Evolutionary conservation across 2,329 filamentous ascomycete species (phyloP), one percentile per base, ranked within the genome.

Genomic region (Hortaea werneckii): DNA sequence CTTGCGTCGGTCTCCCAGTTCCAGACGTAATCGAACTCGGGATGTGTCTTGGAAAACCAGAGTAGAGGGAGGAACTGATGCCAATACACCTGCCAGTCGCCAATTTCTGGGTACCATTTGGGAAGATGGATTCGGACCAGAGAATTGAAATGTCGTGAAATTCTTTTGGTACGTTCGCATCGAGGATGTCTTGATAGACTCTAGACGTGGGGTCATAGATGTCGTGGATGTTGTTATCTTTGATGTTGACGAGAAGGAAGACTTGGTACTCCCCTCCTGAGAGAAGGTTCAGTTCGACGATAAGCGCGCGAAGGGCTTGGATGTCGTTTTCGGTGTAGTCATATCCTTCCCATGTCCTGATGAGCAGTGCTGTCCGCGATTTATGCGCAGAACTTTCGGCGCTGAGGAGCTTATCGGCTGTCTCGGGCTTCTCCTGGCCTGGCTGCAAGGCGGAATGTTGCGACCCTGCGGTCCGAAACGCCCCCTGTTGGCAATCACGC

Each of bases 1-100:
- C 87, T 76, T 29, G 83, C 80, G 59, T 92, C 85, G 67, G 87
- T 85, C 61, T 92, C 87, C 85, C 85, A 89, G 62, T 90, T 89
- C 85, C 86, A 73, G 54, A 87, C 74, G 56, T 78, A 87, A 54
- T 89, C 83, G 53, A 85, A 92, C 56, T 90, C 80, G 0, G 84
- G 84, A 56, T 87, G 82, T 42, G 83, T 82, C 57, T 83, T 75
- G 48, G 78, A 78, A 59, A 89, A 88, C 65, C 82, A 82, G 60
- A 88, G 85, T 2, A 88, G 73, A 5, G 83, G 82, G 54, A 87
- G 73, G 71, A 82, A 86, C 57, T 86, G 82, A 29, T 69, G 65
- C 67, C 69, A 73, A 56, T 72, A 72, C 6, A 72, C 68, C 47
- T 71, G 66, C 66, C 68, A 72, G 47, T 72, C 68, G 34, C 62